Percentiles rank a stretch among this genome's conserved stretches.
Conservation (phyloP, 2,329 filamentous ascomycete species). For the Trichoderma sp. region DNA sequence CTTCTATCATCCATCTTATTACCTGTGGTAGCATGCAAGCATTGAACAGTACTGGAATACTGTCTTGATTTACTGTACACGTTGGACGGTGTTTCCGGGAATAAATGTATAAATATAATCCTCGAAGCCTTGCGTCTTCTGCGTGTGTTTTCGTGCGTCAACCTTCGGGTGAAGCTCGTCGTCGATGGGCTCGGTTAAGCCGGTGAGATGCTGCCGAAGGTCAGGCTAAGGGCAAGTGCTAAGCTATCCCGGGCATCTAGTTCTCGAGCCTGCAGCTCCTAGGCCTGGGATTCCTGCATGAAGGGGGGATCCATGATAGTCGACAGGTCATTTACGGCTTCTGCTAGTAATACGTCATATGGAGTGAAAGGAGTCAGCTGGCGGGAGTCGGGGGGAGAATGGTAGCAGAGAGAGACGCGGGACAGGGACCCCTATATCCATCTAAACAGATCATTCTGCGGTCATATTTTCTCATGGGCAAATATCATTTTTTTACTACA, state of each 20-base stretch:
- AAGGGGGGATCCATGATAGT: background rate
- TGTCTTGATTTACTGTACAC: background rate
- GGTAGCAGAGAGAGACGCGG: background rate
- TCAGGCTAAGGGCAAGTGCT: background rate
- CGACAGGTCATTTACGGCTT: slow-evolving; percentile 6
- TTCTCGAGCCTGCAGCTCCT: background rate
- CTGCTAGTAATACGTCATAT: slow-evolving; percentile 2
- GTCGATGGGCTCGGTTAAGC: background rate
- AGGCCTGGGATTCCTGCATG: background rate
- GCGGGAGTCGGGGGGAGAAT: background rate
- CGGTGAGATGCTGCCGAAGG: background rate
- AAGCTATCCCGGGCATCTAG: background rate
- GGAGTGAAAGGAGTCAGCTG: background rate
- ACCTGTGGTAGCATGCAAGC: background rate
- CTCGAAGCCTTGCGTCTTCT: background rate
- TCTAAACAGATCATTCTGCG: background rate
- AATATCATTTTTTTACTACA: background rate
- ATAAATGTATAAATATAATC: slow-evolving; percentile 6
- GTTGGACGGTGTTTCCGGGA: background rate
- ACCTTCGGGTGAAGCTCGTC: background rate
- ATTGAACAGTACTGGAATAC: background rate
- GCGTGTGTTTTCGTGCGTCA: background rate
- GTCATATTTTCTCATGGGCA: background rate
- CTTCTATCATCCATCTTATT: background rate
- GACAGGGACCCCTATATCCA: background rate